A percentile compares a stretch with the other conserved stretches of the same genome.
Conservation (phyloP, 768 basidiomycete genomes). For the Cubamyces lactineus region DNA sequence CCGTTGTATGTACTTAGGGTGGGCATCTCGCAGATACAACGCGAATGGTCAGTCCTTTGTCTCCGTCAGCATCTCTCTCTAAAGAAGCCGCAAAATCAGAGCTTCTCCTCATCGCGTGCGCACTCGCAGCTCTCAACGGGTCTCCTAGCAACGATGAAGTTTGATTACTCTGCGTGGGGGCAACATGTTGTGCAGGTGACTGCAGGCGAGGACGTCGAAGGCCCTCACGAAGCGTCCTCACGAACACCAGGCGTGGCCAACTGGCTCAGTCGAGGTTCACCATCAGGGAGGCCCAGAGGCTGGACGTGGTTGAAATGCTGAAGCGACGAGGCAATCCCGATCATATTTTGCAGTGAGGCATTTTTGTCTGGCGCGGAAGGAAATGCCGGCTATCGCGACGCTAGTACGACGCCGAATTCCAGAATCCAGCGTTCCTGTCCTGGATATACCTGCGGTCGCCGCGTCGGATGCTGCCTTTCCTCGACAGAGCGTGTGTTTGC, state of each 20-base stretch:
- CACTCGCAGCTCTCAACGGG: not conserved
- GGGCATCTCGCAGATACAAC: too few relatives aligned
- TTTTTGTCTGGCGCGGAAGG: conserved; percentile 4
- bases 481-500: too few relatives aligned
- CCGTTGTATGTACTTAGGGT: too few relatives aligned
- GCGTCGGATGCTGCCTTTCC: too few relatives aligned
- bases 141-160: conserved; percentile 3
- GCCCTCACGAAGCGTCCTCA: too few relatives aligned
- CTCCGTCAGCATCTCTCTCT: too few relatives aligned
- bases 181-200: not conserved
- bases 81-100: too few relatives aligned
- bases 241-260: not conserved
- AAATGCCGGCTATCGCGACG: conserved; percentile 11
- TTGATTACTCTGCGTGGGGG: not conserved
- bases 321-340: not conserved
- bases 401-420: not conserved
- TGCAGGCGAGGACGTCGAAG: too few relatives aligned
- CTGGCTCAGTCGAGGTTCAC: not conserved
- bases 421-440: not conserved
- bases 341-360: not conserved
- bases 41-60: too few relatives aligned
- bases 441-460: not conserved
- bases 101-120: not conserved
- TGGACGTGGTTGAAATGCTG: too few relatives aligned
- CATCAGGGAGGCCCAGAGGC: not conserved